These are phyloP conservation scores for Mycothermus thermophilus DNA, from an alignment of 495 filamentous ascomycete species.

Conservation along the genomic window DNA sequence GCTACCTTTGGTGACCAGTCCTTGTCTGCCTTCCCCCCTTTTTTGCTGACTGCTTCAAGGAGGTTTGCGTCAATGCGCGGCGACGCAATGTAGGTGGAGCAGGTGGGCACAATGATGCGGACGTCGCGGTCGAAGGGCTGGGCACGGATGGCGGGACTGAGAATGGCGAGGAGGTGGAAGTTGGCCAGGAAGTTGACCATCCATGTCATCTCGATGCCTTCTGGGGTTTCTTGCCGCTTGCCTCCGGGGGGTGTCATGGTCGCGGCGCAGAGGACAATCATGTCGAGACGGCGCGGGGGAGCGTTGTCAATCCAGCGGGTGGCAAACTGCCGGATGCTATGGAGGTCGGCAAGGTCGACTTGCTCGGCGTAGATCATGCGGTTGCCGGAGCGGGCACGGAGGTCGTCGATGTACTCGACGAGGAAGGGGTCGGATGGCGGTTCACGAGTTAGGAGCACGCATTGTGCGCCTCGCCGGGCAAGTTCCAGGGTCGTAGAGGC, in stretches of 20 bases:
- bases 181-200: conserved; percentile 91
- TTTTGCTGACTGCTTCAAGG: too few relatives aligned
- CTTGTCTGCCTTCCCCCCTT: conserved; percentile 20
- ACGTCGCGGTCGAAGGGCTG: conserved; percentile 92
- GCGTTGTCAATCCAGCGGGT: conserved; percentile 97
- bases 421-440: conserved; percentile 72
- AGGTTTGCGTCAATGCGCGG: conserved; percentile 37
- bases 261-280: conserved; percentile 76
- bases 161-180: conserved; percentile 82
- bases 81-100: conserved; percentile 68
- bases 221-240: conserved; percentile 42
- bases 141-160: conserved; percentile 72
- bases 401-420: conserved; percentile 79
- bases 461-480: conserved; percentile 71
- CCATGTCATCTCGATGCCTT: conserved; percentile 81
- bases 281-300: conserved; percentile 81
- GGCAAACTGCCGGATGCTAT: conserved; percentile 86
- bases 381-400: conserved; percentile 69
- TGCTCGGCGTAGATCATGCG: conserved; percentile 88
- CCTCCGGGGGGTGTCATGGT: conserved; percentile 52
- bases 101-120: conserved; percentile 72
- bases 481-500: conserved; percentile 58
- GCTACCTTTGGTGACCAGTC: conserved; percentile 40
- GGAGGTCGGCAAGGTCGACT: conserved; percentile 72
- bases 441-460: conserved; percentile 79